Evolutionary conservation across 768 basidiomycete species (phyloP).

Genomic region (Phylloporus sp.): DNA sequence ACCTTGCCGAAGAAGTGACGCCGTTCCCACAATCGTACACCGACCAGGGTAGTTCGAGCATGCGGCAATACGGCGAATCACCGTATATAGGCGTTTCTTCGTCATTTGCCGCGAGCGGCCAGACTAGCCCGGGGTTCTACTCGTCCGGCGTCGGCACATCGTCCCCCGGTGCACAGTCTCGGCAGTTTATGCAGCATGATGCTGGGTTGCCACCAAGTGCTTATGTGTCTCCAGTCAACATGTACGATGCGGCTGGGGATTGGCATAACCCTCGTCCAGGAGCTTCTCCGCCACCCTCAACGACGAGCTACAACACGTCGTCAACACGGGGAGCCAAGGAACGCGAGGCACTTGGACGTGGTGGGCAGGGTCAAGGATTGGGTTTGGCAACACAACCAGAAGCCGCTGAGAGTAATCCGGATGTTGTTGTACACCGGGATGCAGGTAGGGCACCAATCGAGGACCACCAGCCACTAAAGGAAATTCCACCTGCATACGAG

Average conservation of each 20-base stretch:
- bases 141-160: neutral
- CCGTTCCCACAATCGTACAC: conserved; percentile 16
- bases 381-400: conserved; percentile 22
- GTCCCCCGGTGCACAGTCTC: conserved; percentile 7
- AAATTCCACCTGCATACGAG: conserved; percentile 29
- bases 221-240: conserved; percentile 3
- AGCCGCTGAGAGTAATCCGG: conserved; percentile 15
- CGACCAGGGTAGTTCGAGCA: conserved; percentile 10
- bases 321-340: conserved; percentile 20
- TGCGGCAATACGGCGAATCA: conserved; percentile 23
- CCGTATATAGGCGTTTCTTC: conserved; percentile 6
- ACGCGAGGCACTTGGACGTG: conserved; percentile 20
- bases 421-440: conserved; percentile 28
- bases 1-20: conserved; percentile 28
- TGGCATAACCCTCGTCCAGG: conserved; percentile 18
- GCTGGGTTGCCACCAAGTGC: neutral
- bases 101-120: neutral
- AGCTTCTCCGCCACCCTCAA: conserved; percentile 23
- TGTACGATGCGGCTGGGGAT: conserved; percentile 13
- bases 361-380: conserved; percentile 14
- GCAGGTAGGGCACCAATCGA: conserved; percentile 23
- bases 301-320: conserved; percentile 12
- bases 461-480: conserved; percentile 16
- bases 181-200: neutral
- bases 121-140: conserved; percentile 10